Evolutionary conservation across 1,284 basidiomycete genomes (phyloP).

Genomic region (Sporisorium reilianum): DNA sequence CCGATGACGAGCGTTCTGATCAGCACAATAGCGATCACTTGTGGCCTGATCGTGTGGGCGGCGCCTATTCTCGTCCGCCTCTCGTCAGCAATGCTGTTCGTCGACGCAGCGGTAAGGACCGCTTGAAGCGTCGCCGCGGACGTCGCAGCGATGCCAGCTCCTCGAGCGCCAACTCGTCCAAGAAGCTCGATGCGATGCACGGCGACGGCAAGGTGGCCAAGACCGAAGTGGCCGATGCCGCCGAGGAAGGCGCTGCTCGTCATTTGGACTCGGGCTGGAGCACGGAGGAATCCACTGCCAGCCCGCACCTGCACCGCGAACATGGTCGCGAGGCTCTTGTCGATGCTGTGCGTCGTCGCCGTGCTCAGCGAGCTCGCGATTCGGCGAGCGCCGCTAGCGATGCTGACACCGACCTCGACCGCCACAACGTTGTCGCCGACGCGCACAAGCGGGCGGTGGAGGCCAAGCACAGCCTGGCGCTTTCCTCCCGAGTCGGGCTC

Average conservation of each 20-base stretch:
- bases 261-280: constrained; percentile 41
- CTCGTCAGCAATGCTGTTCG: constrained; percentile 9
- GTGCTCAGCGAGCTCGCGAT: constrained; percentile 8
- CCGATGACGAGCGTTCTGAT: constrained; percentile 35
- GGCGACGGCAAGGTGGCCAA: constrained; percentile 30
- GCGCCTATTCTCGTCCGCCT: constrained; percentile 52
- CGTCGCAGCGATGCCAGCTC: constrained; percentile 30
- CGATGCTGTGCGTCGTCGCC: constrained; percentile 24
- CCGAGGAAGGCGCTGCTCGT: constrained; percentile 13
- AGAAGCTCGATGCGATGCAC: constrained; percentile 11
- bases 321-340: constrained; percentile 13
- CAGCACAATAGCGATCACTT: constrained; percentile 29
- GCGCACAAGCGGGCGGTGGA: constrained; percentile 16
- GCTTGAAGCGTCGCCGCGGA: constrained; percentile 32
- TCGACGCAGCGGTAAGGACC: constrained; percentile 26
- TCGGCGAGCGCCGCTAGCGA: constrained; percentile 13
- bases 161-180: constrained; percentile 18
- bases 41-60: constrained; percentile 54
- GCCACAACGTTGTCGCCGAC: not conserved
- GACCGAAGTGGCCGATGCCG: constrained; percentile 1
- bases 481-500: constrained; percentile 27
- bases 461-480: constrained; percentile 36
- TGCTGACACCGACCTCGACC: constrained; percentile 17
- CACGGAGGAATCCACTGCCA: constrained; percentile 31
- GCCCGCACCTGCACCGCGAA: constrained; percentile 6